Base-by-base conservation (phyloP, 225 moss, liverwort and hornwort species). In the Bryum argenteum region DNA sequence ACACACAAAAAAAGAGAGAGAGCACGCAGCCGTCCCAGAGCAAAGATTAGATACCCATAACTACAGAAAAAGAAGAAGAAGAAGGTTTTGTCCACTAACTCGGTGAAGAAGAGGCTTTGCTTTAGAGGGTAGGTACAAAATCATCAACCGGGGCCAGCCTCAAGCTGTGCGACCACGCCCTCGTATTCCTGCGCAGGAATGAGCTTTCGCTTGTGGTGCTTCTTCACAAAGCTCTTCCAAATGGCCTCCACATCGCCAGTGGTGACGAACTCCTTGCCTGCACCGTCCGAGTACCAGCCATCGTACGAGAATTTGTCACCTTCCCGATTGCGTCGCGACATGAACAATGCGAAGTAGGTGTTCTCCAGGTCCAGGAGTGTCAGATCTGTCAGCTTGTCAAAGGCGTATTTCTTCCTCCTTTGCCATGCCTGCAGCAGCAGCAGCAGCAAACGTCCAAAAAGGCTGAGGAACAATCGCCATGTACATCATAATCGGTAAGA, bases 341-440 rank as follows among this genome's bases (percentile, higher is more conserved):
- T 83, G 41, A 86, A 86, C 57, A 86, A 75, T 6, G 86, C 86
- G 19, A 86, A 86, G 57, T 86, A 86, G 5, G 86, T 86, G 14
- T 86, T 86, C 41, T 86, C 86, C 51, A 86, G 69, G 66, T 86
- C 86, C 26, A 86, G 80, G 10, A 83, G 75, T 26, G 86, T 83
- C 17, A 86, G 86, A 62, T 86, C 86, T 60, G 86, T 86, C 40
- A 86, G 75, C 70, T 86, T 86, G 70, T 86, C 86, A 16, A 86
- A 86, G 20, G 86, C 86, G 3, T 86, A 86, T 73, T 86, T 86
- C 83, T 86, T 86, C 70, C 86, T 80, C 75, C 86, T 75, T 86
- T 86, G 83, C 86, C 86, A 86, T 40, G 86, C 86, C 86, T 86
- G 57, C 69, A 28, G 23, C 26, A 17, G n/a, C n/a, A 76, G 67